Percentiles rank a stretch among this genome's conserved stretches.
These are phyloP conservation scores for Francoa sonchifolia DNA, from an alignment of 441 rosid species.

Conservation along the genomic window DNA sequence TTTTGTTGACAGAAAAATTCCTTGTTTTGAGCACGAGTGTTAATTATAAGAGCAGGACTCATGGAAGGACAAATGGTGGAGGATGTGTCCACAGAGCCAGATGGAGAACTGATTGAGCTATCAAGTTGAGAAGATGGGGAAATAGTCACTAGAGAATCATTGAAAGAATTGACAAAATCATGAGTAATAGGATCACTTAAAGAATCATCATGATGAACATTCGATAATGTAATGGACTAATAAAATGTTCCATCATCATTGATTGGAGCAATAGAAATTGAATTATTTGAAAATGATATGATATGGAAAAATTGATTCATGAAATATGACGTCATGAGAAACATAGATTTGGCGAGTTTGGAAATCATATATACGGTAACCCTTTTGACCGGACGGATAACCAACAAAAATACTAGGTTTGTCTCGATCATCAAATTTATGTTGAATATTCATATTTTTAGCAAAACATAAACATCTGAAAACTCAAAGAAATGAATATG, in stretches of 20 bases:
- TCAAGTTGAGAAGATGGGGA: not conserved
- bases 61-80: not conserved
- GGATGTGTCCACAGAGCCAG: not conserved
- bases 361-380: too few species aligned
- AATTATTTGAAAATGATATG: too few species aligned
- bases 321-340: too few species aligned
- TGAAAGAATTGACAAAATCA: not conserved
- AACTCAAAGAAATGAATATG: not conserved
- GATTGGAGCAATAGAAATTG: too few species aligned
- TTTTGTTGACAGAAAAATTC: not conserved
- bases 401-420: too few species aligned
- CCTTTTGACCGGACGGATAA: too few species aligned
- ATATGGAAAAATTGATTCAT: too few species aligned
- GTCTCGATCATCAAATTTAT: too few species aligned
- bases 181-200: not conserved
- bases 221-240: too few species aligned
- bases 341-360: too few species aligned
- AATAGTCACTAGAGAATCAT: not conserved
- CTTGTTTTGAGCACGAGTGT: not conserved
- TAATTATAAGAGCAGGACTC: not conserved
- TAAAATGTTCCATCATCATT: too few species aligned
- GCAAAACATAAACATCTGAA: not conserved
- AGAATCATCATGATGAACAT: not conserved
- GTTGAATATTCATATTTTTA: too few species aligned
- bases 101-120: not conserved